Conservation (phyloP, 352 stramenopile species). For the Phytophthora pistaciae region DNA sequence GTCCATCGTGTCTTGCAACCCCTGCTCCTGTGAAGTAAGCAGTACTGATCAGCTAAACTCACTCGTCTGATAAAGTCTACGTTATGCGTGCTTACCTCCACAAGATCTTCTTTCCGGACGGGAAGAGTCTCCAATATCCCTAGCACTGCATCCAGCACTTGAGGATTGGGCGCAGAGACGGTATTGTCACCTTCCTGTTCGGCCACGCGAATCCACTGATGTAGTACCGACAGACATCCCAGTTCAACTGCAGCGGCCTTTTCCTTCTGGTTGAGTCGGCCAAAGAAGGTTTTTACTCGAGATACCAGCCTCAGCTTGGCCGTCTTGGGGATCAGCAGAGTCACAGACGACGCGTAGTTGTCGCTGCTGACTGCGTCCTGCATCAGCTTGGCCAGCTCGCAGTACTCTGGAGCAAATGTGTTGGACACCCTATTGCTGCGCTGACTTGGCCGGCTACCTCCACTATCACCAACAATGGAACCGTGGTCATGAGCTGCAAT, state of each 20-base stretch:
- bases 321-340: conserved; percentile 81
- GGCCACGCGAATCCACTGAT: conserved; percentile 62
- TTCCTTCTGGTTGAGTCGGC: conserved; percentile 63
- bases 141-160: conserved; percentile 76
- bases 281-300: conserved; percentile 79
- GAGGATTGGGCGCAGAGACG: conserved; percentile 47
- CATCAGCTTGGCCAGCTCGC: conserved; percentile 76
- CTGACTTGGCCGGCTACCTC: conserved; percentile 15
- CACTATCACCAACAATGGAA: conserved; percentile 10
- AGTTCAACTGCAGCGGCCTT: conserved; percentile 60
- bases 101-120: conserved; percentile 69
- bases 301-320: conserved; percentile 77
- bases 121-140: conserved; percentile 60
- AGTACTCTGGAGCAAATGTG: conserved; percentile 64
- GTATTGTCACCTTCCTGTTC: conserved; percentile 18
- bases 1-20: conserved; percentile 45
- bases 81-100: conserved; percentile 49
- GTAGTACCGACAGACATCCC: conserved; percentile 63
- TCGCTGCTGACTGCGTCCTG: conserved; percentile 69
- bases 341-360: conserved; percentile 81
- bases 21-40: conserved; percentile 36
- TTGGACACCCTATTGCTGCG: conserved; percentile 40
- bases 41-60: neutral
- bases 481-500: conserved; percentile 25
- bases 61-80: neutral